phyloP scores from a whole-genome alignment of 2,329 filamentous ascomycete genomes.

The Xylaria hypoxylon region DNA sequence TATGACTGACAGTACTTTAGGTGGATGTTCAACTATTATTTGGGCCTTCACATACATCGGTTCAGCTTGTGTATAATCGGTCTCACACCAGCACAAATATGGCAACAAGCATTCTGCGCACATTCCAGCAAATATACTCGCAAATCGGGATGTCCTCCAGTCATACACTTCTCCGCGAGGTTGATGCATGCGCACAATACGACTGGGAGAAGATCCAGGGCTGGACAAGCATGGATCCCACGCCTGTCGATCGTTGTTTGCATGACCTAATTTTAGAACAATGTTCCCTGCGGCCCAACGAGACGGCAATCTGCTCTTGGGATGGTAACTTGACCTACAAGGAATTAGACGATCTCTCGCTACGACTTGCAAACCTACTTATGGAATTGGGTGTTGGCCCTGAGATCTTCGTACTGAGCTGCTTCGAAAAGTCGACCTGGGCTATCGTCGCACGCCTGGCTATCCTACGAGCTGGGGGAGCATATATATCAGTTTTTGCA shows the following conservation, averaged over 20 bases:
- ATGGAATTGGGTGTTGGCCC: slow-evolving; percentile 49
- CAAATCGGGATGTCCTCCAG: slow-evolving; percentile 25
- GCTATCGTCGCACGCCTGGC: slow-evolving; percentile 53
- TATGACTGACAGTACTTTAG: slow-evolving; percentile 18
- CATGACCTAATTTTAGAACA: slow-evolving; percentile 37
- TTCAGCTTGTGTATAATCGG: slow-evolving; percentile 31
- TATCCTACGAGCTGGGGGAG: slow-evolving; percentile 52
- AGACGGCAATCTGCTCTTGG: slow-evolving; percentile 35
- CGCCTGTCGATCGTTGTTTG: slow-evolving; percentile 30
- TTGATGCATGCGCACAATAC: slow-evolving; percentile 32
- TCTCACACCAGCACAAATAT: slow-evolving; percentile 37
- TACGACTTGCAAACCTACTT: slow-evolving; percentile 48
- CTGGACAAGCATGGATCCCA: slow-evolving; percentile 35
- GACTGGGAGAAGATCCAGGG: slow-evolving; percentile 29
- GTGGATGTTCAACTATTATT: slow-evolving; percentile 31
- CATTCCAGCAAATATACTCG: slow-evolving; percentile 38
- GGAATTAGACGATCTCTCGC: slow-evolving; percentile 37
- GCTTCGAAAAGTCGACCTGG: slow-evolving; percentile 53
- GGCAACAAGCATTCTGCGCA: slow-evolving; percentile 37
- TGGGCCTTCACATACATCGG: slow-evolving; percentile 22
- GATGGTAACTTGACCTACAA: slow-evolving; percentile 36
- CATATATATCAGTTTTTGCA: slow-evolving; percentile 55
- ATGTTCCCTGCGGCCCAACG: slow-evolving; percentile 24
- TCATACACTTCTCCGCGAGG: slow-evolving; percentile 28
- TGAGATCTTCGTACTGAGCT: slow-evolving; percentile 51